These are phyloP conservation scores for Thinopyrum elongatum DNA, from an alignment of 176 grass and related monocot genomes.

Conservation along the genomic window DNA sequence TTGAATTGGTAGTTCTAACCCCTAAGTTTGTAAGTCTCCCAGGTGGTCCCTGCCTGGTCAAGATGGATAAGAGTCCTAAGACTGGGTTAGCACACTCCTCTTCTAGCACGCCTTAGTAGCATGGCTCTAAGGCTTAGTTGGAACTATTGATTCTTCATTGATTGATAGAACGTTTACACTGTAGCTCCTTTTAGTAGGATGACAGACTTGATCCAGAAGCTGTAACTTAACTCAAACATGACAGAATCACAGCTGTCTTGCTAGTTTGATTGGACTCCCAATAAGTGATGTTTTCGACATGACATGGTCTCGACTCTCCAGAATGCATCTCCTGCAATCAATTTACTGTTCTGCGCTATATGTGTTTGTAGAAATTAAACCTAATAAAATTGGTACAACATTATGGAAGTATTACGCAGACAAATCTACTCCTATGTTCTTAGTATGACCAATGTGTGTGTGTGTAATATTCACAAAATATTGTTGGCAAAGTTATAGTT, in stretches of 20 bases:
- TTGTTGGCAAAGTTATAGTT: constrained; percentile 19
- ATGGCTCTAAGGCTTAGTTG: neutral
- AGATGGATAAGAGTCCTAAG: neutral
- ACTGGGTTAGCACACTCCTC: neutral
- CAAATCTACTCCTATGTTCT: neutral
- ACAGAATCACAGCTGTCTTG: neutral
- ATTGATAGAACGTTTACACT: neutral
- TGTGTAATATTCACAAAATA: neutral
- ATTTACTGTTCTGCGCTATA: neutral
- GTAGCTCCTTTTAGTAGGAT: neutral
- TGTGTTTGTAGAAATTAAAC: neutral
- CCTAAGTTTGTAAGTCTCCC: neutral
- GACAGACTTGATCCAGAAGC: neutral
- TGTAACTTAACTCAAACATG: neutral
- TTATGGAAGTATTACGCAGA: neutral
- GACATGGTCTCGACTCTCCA: neutral
- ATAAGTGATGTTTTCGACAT: neutral
- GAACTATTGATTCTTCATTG: neutral
- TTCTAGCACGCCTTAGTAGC: neutral
- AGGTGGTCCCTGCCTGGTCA: neutral
- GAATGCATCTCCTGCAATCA: neutral
- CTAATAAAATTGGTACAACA: neutral
- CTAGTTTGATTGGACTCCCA: neutral
- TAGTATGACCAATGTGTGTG: neutral
- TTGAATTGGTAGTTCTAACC: constrained; percentile 11